Base-by-base conservation (phyloP, 139 green algal genomes). In the Auxenochlorella pyrenoidosa region DNA sequence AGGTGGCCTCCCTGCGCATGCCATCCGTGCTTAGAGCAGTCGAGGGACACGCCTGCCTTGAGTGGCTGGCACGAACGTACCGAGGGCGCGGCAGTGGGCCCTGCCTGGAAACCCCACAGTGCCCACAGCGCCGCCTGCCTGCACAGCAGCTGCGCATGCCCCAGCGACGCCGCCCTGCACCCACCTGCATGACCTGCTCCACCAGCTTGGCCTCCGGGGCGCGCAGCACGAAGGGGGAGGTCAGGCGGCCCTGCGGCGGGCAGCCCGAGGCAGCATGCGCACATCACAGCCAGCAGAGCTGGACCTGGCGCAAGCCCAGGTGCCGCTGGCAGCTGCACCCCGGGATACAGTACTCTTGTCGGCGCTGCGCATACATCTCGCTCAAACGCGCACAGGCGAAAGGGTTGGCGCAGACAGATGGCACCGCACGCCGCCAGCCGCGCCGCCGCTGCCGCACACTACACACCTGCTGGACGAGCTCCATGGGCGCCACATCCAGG, bases 161-260 rank as follows among this genome's bases (percentile, higher is more conserved):
- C 1, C 71, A 2, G 71, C 21, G 18, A 3, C 38, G 6, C 19
- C 38, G 2, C 3, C 71, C 6, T 32, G 63, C 0, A 3, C 79
- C 32, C 51, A n/a, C 80, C 80, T 85, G 41, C 41, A 85, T 75
- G 38, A 85, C 80, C 28, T 26, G 26, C 63, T 85, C 80, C 43
- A 85, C 63, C 60, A 85, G 80, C 63, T 75, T 76, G 38, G 80
- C 80, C 63, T 85, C 59, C 18, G 72, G 34, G 28, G 38, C 59
- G 5, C 80, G 80, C 80, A 85, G 63, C 80, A 85, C 80, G 44
- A 65, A 85, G 19, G 80, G 80, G 1, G 80, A 85, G 30, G 40
- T 85, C 34, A 85, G 44, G 40, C 80, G 60, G 40, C 63, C 80
- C 80, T 77, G 80, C 63, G 75, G n/a, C 13, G 1, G 30, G 47